Evolutionary conservation across 1,139 yeast species (phyloP), one percentile per base, ranked within the genome.

Genomic region (Suhomyces atakaporum): DNA sequence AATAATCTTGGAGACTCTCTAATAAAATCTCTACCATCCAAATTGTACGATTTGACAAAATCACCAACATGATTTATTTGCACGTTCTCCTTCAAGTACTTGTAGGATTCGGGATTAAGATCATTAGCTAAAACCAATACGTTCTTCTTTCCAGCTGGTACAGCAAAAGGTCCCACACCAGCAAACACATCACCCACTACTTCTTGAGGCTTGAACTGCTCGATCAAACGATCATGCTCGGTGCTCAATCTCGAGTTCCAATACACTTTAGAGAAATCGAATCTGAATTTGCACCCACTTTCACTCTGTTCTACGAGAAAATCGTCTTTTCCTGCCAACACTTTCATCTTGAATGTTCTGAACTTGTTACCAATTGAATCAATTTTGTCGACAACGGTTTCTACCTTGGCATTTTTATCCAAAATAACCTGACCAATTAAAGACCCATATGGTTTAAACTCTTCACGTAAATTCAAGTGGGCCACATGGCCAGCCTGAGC

Each of bases 161-260:
- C 79, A 1, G 95, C 94, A 67, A 94, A 94, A 3, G 99, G 99
- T 0, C 99, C 99, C 2, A 94, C 98, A 24, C 99, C 99, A 0
- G 97, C 98, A 77, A 94, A 87, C 0, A 89, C 97, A 66, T 94
- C 99, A 47, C 89, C 88, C 0, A 94, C 87, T 2, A 87, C 85
- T 42, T 84, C 85, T 8, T 81, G 74, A 2, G 75, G 68, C 43
- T 74, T 54, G 55, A 94, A 90, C 38, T 58, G 60, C 3, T 63
- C 55, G 8, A 92, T 82, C 32, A 94, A 63, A 41, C 97, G 69
- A 36, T 82, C 94, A 60, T 94, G 99, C 54, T 94, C 99, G 0
- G 96, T 85, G 50, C 89, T 94, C 37, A 94, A 69, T 49, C 98
- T 75, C 10, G 97, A 88, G 61, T 94, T 94, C 99, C 99, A 94